Conservation (phyloP, 345 rosid genomes). For the Syzygium grande region DNA sequence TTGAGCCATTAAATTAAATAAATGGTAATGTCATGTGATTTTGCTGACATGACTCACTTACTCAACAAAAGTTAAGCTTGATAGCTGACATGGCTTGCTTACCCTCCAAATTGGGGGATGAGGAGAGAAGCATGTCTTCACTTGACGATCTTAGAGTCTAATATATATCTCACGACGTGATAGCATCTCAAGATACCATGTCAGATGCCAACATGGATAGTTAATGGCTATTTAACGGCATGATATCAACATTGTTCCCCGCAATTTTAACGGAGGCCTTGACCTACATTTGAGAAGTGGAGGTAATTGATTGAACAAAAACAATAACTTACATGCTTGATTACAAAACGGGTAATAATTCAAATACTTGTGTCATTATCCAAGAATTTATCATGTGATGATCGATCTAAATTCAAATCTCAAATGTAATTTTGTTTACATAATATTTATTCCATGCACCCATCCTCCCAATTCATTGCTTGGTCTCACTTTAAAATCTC, state of each 20-base stretch:
- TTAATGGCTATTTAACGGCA: neutral
- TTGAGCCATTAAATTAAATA: too few species aligned
- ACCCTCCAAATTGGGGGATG: too few species aligned
- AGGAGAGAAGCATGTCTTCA: too few species aligned
- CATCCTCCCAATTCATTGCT: too few species aligned
- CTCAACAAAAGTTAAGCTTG: too few species aligned
- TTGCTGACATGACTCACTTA: accelerated
- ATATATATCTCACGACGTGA: neutral
- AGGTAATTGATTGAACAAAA: neutral
- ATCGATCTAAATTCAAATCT: neutral
- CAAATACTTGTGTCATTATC: neutral
- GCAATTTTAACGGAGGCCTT: too few species aligned
- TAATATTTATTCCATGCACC: too few species aligned
- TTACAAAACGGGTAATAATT: neutral
- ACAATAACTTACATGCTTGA: neutral
- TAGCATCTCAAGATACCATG: neutral
- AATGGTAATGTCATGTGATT: too few species aligned
- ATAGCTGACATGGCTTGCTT: too few species aligned
- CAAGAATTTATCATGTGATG: neutral
- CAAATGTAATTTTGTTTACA: neutral
- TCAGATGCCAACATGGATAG: neutral
- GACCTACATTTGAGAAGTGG: neutral
- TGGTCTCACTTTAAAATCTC: too few species aligned
- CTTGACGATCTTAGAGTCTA: too few species aligned
- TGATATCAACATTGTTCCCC: neutral